Conservation (phyloP, 495 filamentous ascomycete species). For the Polyplosphaeria fusca region DNA sequence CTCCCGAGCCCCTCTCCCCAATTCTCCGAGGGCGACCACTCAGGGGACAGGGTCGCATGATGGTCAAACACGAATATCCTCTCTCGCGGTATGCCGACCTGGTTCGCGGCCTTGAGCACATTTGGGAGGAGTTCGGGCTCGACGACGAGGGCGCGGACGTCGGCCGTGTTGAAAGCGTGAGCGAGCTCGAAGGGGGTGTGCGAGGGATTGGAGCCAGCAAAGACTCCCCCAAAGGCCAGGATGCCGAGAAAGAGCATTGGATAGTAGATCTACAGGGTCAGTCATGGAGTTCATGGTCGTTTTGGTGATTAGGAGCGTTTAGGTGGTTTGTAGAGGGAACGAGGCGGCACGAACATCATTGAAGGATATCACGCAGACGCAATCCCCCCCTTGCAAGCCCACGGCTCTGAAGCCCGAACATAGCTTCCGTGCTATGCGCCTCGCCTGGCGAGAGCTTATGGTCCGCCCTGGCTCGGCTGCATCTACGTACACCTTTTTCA, state of each 20-base stretch:
- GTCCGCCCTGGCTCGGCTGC: constrained; percentile 25
- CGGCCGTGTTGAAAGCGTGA: constrained; percentile 64
- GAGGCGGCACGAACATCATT: constrained; percentile 16
- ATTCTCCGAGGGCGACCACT: no score
- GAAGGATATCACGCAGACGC: constrained; percentile 36
- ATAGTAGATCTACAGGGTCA: constrained; percentile 10
- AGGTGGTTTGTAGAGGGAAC: background rate
- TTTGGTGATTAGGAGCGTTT: background rate
- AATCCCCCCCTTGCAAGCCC: constrained; percentile 36
- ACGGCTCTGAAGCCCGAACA: constrained; percentile 36
- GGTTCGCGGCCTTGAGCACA: constrained; percentile 1
- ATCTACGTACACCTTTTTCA: constrained; percentile 35
- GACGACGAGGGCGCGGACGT: constrained; percentile 48
- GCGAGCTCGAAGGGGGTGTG: constrained; percentile 63
- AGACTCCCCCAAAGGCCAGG: constrained; percentile 68
- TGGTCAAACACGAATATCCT: constrained; percentile 36
- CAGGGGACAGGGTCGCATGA: background rate
- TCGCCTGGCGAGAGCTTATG: constrained; percentile 34
- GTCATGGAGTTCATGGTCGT: background rate
- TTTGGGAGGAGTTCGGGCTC: constrained; percentile 16
- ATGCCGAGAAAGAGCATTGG: constrained; percentile 50
- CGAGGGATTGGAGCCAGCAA: constrained; percentile 67
- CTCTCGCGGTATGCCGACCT: constrained; percentile 1
- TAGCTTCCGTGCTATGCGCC: constrained; percentile 33
- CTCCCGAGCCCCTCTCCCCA: background rate